Evolutionary conservation across 108 stramenopile species (phyloP).

Genomic region (Cyclotella distinguenda): DNA sequence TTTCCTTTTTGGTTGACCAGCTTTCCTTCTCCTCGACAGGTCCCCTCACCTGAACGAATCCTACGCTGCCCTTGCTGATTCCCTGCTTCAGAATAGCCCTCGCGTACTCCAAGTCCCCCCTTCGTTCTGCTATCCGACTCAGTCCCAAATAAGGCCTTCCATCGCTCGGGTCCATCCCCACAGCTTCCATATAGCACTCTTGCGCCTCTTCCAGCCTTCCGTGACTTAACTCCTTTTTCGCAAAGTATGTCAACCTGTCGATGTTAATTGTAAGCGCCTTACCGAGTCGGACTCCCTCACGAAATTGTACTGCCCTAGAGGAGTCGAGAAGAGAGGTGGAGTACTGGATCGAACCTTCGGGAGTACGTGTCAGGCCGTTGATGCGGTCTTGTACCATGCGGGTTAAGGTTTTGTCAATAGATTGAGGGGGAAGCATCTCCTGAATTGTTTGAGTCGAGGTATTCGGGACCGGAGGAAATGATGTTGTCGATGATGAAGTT

Average conservation of each 20-base stretch:
- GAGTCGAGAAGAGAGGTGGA: conserved; percentile 74
- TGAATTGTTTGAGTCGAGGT: background rate
- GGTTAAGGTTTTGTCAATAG: conserved; percentile 63
- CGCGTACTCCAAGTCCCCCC: conserved; percentile 73
- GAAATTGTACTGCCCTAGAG: conserved; percentile 71
- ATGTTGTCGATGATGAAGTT: background rate
- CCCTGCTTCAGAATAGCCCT: conserved; percentile 57
- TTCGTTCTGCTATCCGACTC: conserved; percentile 70
- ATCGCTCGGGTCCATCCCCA: conserved; percentile 72
- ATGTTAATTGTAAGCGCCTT: conserved; percentile 72
- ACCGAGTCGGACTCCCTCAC: conserved; percentile 69
- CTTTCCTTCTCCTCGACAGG: conserved; percentile 4
- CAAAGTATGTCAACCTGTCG: conserved; percentile 70
- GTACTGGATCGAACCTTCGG: conserved; percentile 53
- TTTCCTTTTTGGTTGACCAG: background rate
- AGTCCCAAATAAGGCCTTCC: conserved; percentile 86
- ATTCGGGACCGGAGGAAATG: background rate
- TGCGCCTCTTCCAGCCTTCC: conserved; percentile 67
- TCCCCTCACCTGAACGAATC: conserved; percentile 29
- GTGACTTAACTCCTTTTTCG: conserved; percentile 67
- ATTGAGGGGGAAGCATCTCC: conserved; percentile 1
- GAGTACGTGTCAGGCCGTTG: conserved; percentile 63
- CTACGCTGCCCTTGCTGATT: conserved; percentile 46
- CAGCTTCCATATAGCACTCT: conserved; percentile 56
- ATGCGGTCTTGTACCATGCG: conserved; percentile 79